These are phyloP conservation scores for Agrocybe pediades DNA, from an alignment of 768 basidiomycete genomes.

Conservation along the genomic window DNA sequence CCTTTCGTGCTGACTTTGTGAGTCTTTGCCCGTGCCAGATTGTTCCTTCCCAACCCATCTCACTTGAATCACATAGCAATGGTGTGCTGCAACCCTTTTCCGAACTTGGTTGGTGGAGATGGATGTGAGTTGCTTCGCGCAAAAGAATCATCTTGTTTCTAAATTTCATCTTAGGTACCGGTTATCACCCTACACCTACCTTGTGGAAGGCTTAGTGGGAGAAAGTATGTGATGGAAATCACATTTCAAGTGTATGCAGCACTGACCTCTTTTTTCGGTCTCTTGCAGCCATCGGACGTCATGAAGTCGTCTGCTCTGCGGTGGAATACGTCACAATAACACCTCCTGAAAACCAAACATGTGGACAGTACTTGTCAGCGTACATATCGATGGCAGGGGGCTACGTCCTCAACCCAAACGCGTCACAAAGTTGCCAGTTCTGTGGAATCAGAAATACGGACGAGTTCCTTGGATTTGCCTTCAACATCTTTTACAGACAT, in stretches of 20 bases:
- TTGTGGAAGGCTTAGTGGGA: conserved; percentile 50
- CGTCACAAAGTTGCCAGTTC: conserved; percentile 54
- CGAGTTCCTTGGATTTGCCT: conserved; percentile 47
- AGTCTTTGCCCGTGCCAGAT: too few species aligned
- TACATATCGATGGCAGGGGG: conserved; percentile 57
- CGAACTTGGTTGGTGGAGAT: conserved; percentile 64
- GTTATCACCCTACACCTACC: conserved; percentile 51
- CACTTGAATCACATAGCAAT: conserved; percentile 36
- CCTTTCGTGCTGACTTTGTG: conserved; percentile 64
- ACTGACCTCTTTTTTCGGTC: too few species aligned
- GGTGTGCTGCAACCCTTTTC: conserved; percentile 48
- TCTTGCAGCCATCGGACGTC: conserved; percentile 39
- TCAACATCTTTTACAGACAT: conserved; percentile 59
- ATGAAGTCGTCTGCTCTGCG: conserved; percentile 47
- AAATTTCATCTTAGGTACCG: conserved; percentile 28
- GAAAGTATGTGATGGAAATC: conserved; percentile 46
- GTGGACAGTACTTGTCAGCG: conserved; percentile 47
- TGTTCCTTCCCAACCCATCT: too few species aligned
- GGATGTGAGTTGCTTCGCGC: conserved; percentile 24
- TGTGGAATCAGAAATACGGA: conserved; percentile 65
- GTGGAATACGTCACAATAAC: conserved; percentile 54
- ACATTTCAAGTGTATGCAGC: too few species aligned
- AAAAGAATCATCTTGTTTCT: not conserved
- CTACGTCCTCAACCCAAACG: conserved; percentile 56
- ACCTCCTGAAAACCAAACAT: conserved; percentile 56